A percentile compares a stretch with the other conserved stretches of the same genome.
These are phyloP conservation scores for Aspergillus caelatus DNA, from an alignment of 2,329 filamentous ascomycete genomes.

Conservation along the genomic window DNA sequence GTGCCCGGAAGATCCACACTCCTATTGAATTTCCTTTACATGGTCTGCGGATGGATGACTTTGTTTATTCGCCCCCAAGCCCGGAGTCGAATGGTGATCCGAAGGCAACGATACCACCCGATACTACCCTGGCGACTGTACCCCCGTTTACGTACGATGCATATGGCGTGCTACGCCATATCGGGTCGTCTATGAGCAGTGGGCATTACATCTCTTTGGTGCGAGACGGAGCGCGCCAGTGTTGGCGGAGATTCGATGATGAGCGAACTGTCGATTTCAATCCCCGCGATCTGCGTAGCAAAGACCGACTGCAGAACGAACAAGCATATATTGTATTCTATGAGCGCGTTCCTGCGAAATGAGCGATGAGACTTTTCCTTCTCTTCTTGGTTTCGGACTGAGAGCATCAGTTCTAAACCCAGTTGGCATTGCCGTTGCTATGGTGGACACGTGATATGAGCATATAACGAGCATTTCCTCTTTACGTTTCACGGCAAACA, in stretches of 20 bases:
- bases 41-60: slow-evolving; percentile 65
- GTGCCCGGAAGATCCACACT: slow-evolving; percentile 68
- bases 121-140: slow-evolving; percentile 48
- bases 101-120: slow-evolving; percentile 59
- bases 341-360: slow-evolving; percentile 52
- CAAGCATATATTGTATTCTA: slow-evolving; percentile 70
- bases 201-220: slow-evolving; percentile 82
- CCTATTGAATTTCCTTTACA: slow-evolving; percentile 77
- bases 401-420: slow-evolving; percentile 7
- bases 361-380: slow-evolving; percentile 7
- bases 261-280: slow-evolving; percentile 59
- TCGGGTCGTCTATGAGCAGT: slow-evolving; percentile 66
- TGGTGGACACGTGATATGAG: slow-evolving; percentile 11
- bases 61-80: slow-evolving; percentile 55
- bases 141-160: slow-evolving; percentile 76
- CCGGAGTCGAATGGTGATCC: slow-evolving; percentile 29
- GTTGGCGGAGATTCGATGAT: slow-evolving; percentile 66
- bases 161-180: slow-evolving; percentile 81
- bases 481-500: slow-evolving; percentile 3
- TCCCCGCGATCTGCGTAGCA: slow-evolving; percentile 52
- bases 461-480: slow-evolving; percentile 12
- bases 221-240: slow-evolving; percentile 59
- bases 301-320: slow-evolving; percentile 62
- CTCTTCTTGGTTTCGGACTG: slow-evolving; percentile 3
- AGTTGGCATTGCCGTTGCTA: not conserved